Conservation (phyloP, 768 basidiomycete species). For the Psilocybe azurescens region DNA sequence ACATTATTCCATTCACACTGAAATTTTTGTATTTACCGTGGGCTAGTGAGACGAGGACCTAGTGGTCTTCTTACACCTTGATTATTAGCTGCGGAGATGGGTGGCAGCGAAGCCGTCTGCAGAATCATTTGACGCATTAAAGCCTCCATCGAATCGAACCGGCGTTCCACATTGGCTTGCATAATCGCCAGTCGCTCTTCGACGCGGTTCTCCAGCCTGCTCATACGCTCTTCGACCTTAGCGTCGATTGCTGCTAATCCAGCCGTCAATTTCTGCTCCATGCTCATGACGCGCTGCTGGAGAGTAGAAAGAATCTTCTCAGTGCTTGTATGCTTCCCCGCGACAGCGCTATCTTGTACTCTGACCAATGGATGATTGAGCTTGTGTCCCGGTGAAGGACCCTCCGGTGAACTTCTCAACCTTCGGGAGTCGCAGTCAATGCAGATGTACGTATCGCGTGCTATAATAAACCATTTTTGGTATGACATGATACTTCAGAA, state of each 20-base stretch:
- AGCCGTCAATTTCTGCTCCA: constrained; percentile 34
- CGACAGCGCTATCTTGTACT: constrained; percentile 28
- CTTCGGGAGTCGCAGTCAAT: constrained; percentile 33
- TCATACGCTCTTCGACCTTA: constrained; percentile 31
- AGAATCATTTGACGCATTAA: constrained; percentile 29
- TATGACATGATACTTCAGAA: neutral
- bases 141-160: constrained; percentile 27
- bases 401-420: constrained; percentile 10
- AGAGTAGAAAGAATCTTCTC: constrained; percentile 33
- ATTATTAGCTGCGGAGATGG: neutral
- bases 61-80: neutral
- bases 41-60: neutral
- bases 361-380: constrained; percentile 34
- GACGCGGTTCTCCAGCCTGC: constrained; percentile 28
- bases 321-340: constrained; percentile 23
- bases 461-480: constrained; percentile 14
- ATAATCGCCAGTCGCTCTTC: constrained; percentile 15
- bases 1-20: no score
- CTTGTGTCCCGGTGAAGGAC: constrained; percentile 25
- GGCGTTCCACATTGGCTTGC: constrained; percentile 20
- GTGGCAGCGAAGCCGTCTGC: constrained; percentile 31
- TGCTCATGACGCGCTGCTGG: constrained; percentile 31
- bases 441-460: constrained; percentile 38
- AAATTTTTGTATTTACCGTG: neutral
- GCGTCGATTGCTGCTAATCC: constrained; percentile 30